Evolutionary conservation across 208 protist species (phyloP).

Genomic region (Trichomonas vaginalis): DNA sequence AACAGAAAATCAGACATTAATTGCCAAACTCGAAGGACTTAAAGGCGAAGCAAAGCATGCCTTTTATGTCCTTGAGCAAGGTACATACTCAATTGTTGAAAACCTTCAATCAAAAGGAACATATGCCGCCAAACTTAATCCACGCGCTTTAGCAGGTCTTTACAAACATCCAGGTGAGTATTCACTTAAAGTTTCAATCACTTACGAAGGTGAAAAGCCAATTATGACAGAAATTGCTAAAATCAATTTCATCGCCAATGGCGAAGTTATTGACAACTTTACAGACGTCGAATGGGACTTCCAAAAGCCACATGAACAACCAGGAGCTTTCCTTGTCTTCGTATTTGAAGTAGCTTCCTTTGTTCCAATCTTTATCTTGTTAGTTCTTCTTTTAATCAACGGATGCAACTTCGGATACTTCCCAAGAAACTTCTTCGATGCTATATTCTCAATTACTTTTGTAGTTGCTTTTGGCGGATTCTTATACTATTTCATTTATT

Average conservation of each 20-base stretch:
- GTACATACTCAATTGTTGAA: background rate
- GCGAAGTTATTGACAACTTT: constrained; percentile 7
- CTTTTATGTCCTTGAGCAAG: background rate
- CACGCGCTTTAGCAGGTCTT: background rate
- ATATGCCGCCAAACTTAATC: background rate
- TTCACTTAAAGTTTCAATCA: background rate
- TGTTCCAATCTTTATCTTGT: background rate
- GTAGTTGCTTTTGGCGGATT: background rate
- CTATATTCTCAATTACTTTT: background rate
- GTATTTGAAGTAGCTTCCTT: background rate
- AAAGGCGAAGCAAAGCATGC: background rate
- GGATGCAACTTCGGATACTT: background rate
- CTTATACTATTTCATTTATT: background rate
- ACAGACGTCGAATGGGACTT: constrained; percentile 10
- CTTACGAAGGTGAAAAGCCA: background rate
- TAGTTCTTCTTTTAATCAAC: background rate
- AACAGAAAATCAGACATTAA: background rate
- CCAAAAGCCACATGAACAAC: background rate
- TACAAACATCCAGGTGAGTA: background rate
- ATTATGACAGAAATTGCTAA: background rate
- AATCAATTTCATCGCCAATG: background rate
- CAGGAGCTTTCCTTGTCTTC: background rate
- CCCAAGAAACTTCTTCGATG: background rate
- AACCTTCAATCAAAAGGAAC: background rate
- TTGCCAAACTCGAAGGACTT: background rate